These are phyloP conservation scores for Talaromyces stipitatus DNA, from an alignment of 495 filamentous ascomycete species.

Conservation along the genomic window DNA sequence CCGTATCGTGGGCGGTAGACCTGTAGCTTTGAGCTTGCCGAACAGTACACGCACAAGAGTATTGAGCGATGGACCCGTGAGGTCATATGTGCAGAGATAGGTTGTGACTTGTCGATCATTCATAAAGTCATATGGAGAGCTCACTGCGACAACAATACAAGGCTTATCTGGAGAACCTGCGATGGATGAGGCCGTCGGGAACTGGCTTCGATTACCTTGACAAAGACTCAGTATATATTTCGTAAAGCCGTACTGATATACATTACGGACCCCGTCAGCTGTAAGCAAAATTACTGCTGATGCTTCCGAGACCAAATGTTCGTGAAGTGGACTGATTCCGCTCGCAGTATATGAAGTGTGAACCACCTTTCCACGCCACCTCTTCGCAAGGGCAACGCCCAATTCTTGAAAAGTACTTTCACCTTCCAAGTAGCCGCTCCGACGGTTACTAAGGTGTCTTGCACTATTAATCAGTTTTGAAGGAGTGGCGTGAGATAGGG, in stretches of 20 bases:
- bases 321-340: slow-evolving; percentile 4
- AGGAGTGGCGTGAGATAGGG: neutral
- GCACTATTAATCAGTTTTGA: neutral
- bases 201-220: neutral
- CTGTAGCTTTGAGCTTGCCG: slow-evolving; percentile 1
- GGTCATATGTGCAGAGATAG: slow-evolving; percentile 3
- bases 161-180: neutral
- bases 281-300: slow-evolving; percentile 3
- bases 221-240: slow-evolving; percentile 5
- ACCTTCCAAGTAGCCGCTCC: neutral
- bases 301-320: slow-evolving; percentile 1
- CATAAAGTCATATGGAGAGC: slow-evolving; percentile 6
- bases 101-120: slow-evolving; percentile 3
- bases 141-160: slow-evolving; percentile 3
- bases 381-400: slow-evolving; percentile 5
- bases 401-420: slow-evolving; percentile 1
- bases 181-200: neutral
- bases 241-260: slow-evolving; percentile 4
- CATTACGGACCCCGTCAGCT: slow-evolving; percentile 5
- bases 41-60: slow-evolving; percentile 2
- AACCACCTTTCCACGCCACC: slow-evolving; percentile 4
- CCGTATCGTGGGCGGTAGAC: slow-evolving; percentile 1
- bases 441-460: neutral
- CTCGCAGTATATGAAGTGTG: slow-evolving; percentile 6
- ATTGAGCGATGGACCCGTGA: neutral